Base-by-base conservation (phyloP, 164 flowering plant species). In the Paratinospora sagittata region DNA sequence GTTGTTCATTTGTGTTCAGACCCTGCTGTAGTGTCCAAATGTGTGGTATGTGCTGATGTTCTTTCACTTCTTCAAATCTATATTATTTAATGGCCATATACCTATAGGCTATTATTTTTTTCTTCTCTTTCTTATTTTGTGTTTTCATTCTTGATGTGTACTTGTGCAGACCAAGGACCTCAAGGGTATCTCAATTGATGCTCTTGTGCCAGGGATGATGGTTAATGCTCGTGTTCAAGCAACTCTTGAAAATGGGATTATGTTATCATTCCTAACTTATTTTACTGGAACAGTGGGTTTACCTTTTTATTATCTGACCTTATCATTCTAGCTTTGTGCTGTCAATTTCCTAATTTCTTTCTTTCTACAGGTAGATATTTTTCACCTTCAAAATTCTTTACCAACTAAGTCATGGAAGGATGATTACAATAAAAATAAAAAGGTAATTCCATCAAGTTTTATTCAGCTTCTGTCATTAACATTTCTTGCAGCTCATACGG, bases 151-250 rank as follows among this genome's bases (percentile, higher is more conserved):
- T 52, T 4, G 60, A 17, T 76, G 4, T 43, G 8, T 62, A 55
- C 16, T 52, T 75, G 10, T 75, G 70, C 88, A 92, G 99, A 85
- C 86, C 27, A 93, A 89, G 80, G 98, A 95, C 76, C 78, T 87
- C 65, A 93, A 90, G 81, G 99, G 98, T 60, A 84, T 96, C 33
- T 90, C 99, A 60, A 80, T 96, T 49, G 95, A 91, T 84, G 86
- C 89, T 75, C 90, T 96, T 21, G 78, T 90, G 76, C 99, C 99
- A 64, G 99, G 99, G 72, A 93, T 91, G 99, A 80, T 93, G 99
- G 93, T 96, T 80, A 88, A 81, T 80, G 95, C 93, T 34, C 86
- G 86, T 74, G 93, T 91, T 33, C 82, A 79, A 67, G 81, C 97
- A 67, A 82, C 83, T 39, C 91, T 96, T 75, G 91, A 90, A 63